Percentiles rank a stretch among this genome's conserved stretches.
These are phyloP conservation scores for Luffa acutangula DNA, from an alignment of 306 rosid species.

Conservation along the genomic window DNA sequence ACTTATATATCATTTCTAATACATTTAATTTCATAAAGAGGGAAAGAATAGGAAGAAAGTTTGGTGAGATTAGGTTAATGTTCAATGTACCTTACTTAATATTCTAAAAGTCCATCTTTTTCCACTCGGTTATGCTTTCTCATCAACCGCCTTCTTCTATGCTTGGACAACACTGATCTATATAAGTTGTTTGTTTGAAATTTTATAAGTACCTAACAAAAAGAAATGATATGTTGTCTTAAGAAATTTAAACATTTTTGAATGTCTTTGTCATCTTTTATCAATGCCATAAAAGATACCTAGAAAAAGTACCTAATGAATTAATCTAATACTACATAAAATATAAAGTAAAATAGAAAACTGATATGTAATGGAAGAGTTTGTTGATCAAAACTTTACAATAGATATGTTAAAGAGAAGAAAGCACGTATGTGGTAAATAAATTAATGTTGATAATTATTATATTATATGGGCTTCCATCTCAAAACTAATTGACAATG, in stretches of 20 bases:
- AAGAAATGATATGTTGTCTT: background rate
- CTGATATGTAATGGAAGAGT: too few species aligned
- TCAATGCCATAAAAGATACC: background rate
- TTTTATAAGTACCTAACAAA: background rate
- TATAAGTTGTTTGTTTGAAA: background rate
- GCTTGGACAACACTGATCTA: background rate
- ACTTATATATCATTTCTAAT: background rate
- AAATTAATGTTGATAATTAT: too few species aligned
- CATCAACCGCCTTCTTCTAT: background rate
- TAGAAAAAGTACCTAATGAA: background rate
- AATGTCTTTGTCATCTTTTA: background rate
- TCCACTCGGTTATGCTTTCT: background rate
- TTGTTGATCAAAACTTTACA: too few species aligned
- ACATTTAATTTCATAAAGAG: background rate
- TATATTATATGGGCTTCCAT: too few species aligned
- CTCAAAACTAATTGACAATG: too few species aligned
- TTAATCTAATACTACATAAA: background rate
- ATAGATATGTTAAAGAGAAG: too few species aligned
- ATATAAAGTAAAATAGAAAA: background rate
- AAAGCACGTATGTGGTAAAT: too few species aligned
- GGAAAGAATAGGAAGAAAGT: background rate
- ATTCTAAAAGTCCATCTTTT: background rate
- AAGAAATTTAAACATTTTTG: background rate
- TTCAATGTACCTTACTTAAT: background rate
- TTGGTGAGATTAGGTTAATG: background rate